Evolutionary conservation across 2,329 filamentous ascomycete genomes (phyloP), one percentile per base, ranked within the genome.

Genomic region (Pezicula carpinea): DNA sequence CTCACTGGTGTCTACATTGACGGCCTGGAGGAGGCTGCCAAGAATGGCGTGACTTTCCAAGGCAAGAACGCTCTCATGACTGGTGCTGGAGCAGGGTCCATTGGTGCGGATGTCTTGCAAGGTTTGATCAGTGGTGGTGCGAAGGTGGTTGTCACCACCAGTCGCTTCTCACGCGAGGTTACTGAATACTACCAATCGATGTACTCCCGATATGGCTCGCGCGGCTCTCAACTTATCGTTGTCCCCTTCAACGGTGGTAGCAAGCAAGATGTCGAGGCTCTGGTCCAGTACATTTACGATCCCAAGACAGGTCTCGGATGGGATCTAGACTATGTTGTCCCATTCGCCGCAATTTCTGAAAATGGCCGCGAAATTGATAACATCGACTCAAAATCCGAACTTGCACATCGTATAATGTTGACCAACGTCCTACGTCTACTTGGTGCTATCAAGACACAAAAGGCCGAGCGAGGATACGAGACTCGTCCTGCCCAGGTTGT

Each of bases 101-200:
- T 99, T 58, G 93, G 93, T 66, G 93, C 93, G 31, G 93, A 97
- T 61, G 93, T 99, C 44, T 79, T 99, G 13, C 91, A 96, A 69
- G 93, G 93, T 49, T 77, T 99, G 53, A 90, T 99, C 68, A 95
- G 89, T 63, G 93, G 95, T 71, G 93, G 93, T 65, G 93, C 93
- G 56, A 95, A 93, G 75, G 95, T 99, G 34, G 76, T 97, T 44
- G 95, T 99, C 49, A 99, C 93, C 13, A 99, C 93, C 15, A 96
- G 89, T 63, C 85, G 93, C 58, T 99, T 93, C 76, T 99, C 93
- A 14, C 88, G 90, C 39, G 87, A 96, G 68, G 93, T 99, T 48
- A 99, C 93, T 5, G 93, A 99, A 73, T 99, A 97, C 74, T 99
- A 99, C 72, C 93, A 99, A 71, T 84, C 89, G 48, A 97, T 99